A percentile compares a stretch with the other conserved stretches of the same genome.
Evolutionary conservation across 371 early-diverging fungal genomes (phyloP).

Genomic region (Entomophthora muscae): DNA sequence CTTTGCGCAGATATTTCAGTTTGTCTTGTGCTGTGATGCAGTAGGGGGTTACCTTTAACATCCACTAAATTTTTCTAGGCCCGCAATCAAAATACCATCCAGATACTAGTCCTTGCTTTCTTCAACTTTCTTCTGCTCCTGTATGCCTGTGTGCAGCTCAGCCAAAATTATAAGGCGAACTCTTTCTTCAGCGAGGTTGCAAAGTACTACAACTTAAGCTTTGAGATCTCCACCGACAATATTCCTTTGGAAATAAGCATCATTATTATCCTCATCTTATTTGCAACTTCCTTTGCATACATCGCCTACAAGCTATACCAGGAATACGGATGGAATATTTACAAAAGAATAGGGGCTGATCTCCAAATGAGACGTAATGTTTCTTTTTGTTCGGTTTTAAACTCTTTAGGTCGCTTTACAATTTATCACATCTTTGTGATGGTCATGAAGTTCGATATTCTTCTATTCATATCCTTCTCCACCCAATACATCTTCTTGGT

Average conservation of each 20-base stretch:
- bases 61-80: conserved; percentile 13
- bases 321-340: conserved; percentile 89
- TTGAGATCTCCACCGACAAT: conserved; percentile 4
- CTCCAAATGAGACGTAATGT: conserved; percentile 56
- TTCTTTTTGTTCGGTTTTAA: not conserved
- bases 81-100: conserved; percentile 22
- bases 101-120: conserved; percentile 17
- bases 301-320: conserved; percentile 44
- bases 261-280: conserved; percentile 15
- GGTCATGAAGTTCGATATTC: conserved; percentile 76
- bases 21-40: conserved; percentile 20
- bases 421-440: conserved; percentile 80
- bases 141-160: conserved; percentile 18
- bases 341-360: conserved; percentile 91
- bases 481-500: conserved; percentile 63
- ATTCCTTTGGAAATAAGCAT: conserved; percentile 17
- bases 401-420: conserved; percentile 46
- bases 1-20: conserved; percentile 21
- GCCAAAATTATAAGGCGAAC: not conserved
- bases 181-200: conserved; percentile 8
- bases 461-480: conserved; percentile 70
- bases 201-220: conserved; percentile 5
- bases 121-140: conserved; percentile 18
- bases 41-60: conserved; percentile 12
- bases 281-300: conserved; percentile 17